Percentiles rank a stretch among this genome's conserved stretches.
Evolutionary conservation across 2,329 filamentous ascomycete genomes (phyloP).

Genomic region (Penicillium italicum): DNA sequence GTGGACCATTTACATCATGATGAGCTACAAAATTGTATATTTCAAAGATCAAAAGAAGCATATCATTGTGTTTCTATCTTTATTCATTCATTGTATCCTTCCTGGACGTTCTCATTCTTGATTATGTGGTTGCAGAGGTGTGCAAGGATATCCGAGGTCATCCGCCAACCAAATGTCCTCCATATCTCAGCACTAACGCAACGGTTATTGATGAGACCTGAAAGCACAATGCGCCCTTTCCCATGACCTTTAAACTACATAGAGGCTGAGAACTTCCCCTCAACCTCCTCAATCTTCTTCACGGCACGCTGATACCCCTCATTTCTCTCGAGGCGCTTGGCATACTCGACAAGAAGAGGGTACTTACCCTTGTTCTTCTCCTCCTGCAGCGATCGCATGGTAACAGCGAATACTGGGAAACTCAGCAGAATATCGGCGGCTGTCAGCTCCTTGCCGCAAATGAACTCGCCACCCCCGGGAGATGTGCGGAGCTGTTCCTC

Average conservation of each 20-base stretch:
- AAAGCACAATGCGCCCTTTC: neutral
- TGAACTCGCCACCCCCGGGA: conserved; percentile 37
- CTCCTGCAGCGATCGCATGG: conserved; percentile 32
- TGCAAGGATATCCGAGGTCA: neutral
- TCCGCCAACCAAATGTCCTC: conserved; percentile 5
- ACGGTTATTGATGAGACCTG: neutral
- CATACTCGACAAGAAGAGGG: conserved; percentile 38
- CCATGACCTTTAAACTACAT: conserved; percentile 24
- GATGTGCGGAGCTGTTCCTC: conserved; percentile 45
- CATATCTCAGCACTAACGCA: neutral
- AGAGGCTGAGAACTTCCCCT: conserved; percentile 36
- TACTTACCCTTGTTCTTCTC: conserved; percentile 35
- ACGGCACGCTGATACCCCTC: conserved; percentile 42
- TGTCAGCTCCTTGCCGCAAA: conserved; percentile 45
- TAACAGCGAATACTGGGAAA: conserved; percentile 44
- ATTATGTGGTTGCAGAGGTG: neutral
- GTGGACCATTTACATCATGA: no score
- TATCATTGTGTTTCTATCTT: neutral
- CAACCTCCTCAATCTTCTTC: conserved; percentile 41
- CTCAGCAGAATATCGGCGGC: conserved; percentile 49
- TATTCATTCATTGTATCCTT: neutral
- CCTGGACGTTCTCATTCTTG: neutral
- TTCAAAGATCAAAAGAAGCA: neutral
- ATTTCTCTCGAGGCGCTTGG: conserved; percentile 34
- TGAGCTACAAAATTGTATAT: neutral